Base-by-base conservation (phyloP, 2,329 filamentous ascomycete genomes). In the Alternaria burnsii region DNA sequence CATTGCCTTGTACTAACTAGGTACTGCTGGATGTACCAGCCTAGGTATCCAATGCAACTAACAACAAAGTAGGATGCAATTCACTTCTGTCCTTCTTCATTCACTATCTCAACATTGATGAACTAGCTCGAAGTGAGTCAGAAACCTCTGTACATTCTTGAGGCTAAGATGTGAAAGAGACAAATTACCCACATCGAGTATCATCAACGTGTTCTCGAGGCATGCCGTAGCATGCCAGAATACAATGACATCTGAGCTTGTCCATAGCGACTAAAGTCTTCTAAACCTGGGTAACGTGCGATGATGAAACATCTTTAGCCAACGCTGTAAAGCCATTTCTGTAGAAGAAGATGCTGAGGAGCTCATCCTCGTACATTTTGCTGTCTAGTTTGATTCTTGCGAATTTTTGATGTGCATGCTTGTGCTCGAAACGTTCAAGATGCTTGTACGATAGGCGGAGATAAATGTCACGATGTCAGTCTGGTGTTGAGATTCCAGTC, bases 401-500 rank as follows among this genome's bases (percentile, higher is more conserved):
- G 12, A 12, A 10, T 30, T 12, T 42, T 20, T 42, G 20, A 42
- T 42, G 12, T 20, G 20, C 24, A 16, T 12, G 6, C 20, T 12
- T 11, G 30, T 9, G 14, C 18, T 38, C 20, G 46, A 50, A 0
- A 2, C 10, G 6, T 3, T 26, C 1, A 3, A 38, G 32, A 26
- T 24, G 14, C 10, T 18, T 48, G 30, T 48, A 34, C 20, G 30
- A 48, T 24, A n/a, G 46, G 46, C 30, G 46, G 5, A 48, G 46
- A n/a, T n/a, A 12, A 11, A 50, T 24, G 10, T 56, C 36, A 26
- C 42, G 54, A 56, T 51, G 12, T 30, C 20, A 1, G 12, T 26
- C 9, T 62, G 58, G 58, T 62, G 63, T 62, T 68, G 63, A 64
- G 54, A 11, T 42, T 47, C 22, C 42, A 41, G 55, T 64, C 64